Evolutionary conservation across 2,329 filamentous ascomycete species (phyloP).

Genomic region (Nigrospora sphaerica): DNA sequence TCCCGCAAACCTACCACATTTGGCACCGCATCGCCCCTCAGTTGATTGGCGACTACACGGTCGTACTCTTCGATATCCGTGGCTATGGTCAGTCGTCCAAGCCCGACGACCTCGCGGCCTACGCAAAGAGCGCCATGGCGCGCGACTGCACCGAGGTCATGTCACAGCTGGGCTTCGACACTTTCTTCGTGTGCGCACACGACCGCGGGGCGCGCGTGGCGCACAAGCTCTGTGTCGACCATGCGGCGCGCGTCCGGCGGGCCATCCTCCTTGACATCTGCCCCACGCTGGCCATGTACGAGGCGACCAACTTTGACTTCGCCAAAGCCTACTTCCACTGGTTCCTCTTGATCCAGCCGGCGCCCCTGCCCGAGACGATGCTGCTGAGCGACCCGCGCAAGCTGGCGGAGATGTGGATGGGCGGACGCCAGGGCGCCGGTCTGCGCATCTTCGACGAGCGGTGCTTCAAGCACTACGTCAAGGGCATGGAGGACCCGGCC

Average conservation of each 20-base stretch:
- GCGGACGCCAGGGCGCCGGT: conserved; percentile 27
- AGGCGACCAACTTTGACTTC: conserved; percentile 31
- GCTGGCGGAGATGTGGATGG: conserved; percentile 35
- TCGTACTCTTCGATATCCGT: conserved; percentile 41
- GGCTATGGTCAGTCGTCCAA: conserved; percentile 46
- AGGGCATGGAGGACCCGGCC: conserved; percentile 29
- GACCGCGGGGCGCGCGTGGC: conserved; percentile 50
- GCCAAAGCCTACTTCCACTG: conserved; percentile 49
- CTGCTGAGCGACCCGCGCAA: conserved; percentile 28
- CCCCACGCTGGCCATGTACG: conserved; percentile 48
- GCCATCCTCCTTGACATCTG: conserved; percentile 44
- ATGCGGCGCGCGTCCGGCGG: conserved; percentile 29
- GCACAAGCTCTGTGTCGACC: conserved; percentile 45
- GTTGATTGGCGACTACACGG: conserved; percentile 29
- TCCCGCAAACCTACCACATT: conserved; percentile 43
- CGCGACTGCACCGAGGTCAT: conserved; percentile 38
- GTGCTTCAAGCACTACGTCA: conserved; percentile 32
- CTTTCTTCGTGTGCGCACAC: conserved; percentile 45
- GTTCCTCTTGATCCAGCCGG: conserved; percentile 49
- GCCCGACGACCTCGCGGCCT: conserved; percentile 24
- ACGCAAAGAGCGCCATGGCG: conserved; percentile 43
- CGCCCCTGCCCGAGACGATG: conserved; percentile 42
- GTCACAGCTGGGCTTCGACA: conserved; percentile 28
- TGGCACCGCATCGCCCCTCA: conserved; percentile 39
- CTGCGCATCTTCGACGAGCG: conserved; percentile 24